A percentile compares a stretch with the other conserved stretches of the same genome.
Evolutionary conservation across 805 yeast species (phyloP).

Genomic region (Kodamaea nitidulidarum): DNA sequence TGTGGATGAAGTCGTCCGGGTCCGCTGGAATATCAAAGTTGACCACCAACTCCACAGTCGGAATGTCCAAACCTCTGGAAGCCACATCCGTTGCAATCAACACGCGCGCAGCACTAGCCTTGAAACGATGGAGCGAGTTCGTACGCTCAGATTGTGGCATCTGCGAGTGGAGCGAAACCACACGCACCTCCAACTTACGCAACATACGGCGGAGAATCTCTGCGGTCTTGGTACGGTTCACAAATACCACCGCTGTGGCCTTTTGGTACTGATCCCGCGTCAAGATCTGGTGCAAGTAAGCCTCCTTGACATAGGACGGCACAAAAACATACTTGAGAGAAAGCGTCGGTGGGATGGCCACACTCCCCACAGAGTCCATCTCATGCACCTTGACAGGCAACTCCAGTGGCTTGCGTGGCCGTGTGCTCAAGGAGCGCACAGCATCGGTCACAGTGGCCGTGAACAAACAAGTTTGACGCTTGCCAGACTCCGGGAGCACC

Average conservation of each 20-base stretch:
- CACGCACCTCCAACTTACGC: conserved; percentile 67
- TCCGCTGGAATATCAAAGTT: conserved; percentile 95
- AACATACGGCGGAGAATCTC: conserved; percentile 80
- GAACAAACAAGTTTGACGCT: conserved; percentile 84
- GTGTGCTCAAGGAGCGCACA: conserved; percentile 72
- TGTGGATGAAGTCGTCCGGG: conserved; percentile 92
- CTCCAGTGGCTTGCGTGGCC: conserved; percentile 51
- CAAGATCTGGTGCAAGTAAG: conserved; percentile 70
- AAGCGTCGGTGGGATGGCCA: conserved; percentile 77
- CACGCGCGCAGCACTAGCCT: conserved; percentile 91
- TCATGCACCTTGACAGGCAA: conserved; percentile 67
- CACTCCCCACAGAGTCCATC: conserved; percentile 65
- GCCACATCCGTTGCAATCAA: conserved; percentile 96
- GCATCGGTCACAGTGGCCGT: conserved; percentile 96
- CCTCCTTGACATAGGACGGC: conserved; percentile 87
- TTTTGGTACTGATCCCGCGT: conserved; percentile 58
- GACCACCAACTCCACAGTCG: conserved; percentile 82
- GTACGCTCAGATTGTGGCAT: conserved; percentile 92
- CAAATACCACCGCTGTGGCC: conserved; percentile 80
- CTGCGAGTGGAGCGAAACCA: conserved; percentile 88
- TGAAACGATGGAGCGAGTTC: conserved; percentile 84
- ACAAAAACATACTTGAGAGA: conserved; percentile 63
- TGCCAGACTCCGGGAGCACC: conserved; percentile 63
- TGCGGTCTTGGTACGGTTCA: conserved; percentile 85
- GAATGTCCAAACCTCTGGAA: conserved; percentile 95